Conservation (phyloP, 2,329 filamentous ascomycete species). For the Apiospora pterosperma region DNA sequence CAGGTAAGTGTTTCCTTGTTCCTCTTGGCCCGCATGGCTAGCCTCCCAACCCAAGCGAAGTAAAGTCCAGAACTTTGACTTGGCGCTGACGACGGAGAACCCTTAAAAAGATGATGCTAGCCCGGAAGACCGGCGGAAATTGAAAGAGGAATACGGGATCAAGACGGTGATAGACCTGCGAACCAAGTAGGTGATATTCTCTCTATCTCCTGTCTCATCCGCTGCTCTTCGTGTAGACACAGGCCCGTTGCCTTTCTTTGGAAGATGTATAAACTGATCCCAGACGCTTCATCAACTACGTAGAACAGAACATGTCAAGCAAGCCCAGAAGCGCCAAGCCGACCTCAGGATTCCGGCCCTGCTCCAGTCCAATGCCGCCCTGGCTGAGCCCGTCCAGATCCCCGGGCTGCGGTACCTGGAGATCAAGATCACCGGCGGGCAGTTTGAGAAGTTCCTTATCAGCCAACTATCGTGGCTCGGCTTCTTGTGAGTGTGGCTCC, state of each 20-base stretch:
- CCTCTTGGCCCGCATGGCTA: neutral
- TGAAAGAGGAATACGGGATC: slow-evolving; percentile 60
- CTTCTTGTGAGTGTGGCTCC: slow-evolving; percentile 47
- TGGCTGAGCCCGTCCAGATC: slow-evolving; percentile 58
- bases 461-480: slow-evolving; percentile 65
- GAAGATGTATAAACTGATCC: neutral
- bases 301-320: slow-evolving; percentile 71
- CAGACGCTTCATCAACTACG: neutral
- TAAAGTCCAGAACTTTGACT: neutral
- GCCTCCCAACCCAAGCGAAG: neutral
- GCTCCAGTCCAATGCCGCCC: slow-evolving; percentile 45
- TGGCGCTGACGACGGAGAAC: neutral
- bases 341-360: slow-evolving; percentile 41
- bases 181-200: slow-evolving; percentile 54
- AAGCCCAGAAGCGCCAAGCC: slow-evolving; percentile 57
- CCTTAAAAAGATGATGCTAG: slow-evolving; percentile 65
- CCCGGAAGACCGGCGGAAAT: slow-evolving; percentile 54
- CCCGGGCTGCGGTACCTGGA: slow-evolving; percentile 60
- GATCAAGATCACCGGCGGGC: slow-evolving; percentile 71
- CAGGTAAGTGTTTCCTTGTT: slow-evolving; percentile 34
- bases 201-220: neutral
- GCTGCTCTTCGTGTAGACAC: too few species aligned
- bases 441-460: slow-evolving; percentile 66
- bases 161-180: slow-evolving; percentile 76
- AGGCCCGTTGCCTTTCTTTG: too few species aligned